phyloP scores from a whole-genome alignment of 805 yeast genomes.

The Dipodascus albidus region DNA sequence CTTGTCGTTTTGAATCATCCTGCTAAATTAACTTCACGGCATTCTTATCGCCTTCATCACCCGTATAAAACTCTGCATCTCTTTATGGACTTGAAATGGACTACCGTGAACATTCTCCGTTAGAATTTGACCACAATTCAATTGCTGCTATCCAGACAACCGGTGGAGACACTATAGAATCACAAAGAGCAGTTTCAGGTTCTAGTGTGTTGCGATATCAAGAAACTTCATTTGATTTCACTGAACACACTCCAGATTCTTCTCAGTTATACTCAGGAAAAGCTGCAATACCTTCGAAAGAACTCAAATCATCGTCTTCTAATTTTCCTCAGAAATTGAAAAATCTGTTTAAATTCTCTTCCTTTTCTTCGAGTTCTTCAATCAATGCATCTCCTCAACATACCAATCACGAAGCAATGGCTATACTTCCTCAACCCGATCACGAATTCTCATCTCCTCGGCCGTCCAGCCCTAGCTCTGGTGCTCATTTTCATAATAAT shows the following conservation, averaged over 20 bases:
- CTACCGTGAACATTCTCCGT: background rate
- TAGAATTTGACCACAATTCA: background rate
- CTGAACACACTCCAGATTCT: background rate
- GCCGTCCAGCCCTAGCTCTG: conserved; percentile 4
- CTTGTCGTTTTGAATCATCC: too few relatives aligned
- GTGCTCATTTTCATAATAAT: conserved; percentile 5
- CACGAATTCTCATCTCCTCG: background rate
- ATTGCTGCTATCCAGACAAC: background rate
- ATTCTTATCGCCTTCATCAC: too few relatives aligned
- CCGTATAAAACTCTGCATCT: too few relatives aligned
- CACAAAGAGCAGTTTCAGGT: background rate
- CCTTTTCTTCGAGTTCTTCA: conserved; percentile 3
- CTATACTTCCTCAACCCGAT: conserved; percentile 2
- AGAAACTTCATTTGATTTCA: background rate
- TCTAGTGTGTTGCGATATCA: background rate
- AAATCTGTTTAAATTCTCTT: conserved; percentile 21
- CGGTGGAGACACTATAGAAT: background rate
- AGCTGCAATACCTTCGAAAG: background rate
- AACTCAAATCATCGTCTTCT: background rate
- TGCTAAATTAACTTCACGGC: too few relatives aligned
- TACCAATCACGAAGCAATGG: conserved; percentile 4
- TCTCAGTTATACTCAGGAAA: background rate
- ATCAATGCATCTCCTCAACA: conserved; percentile 3
- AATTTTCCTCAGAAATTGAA: conserved; percentile 22
- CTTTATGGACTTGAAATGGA: background rate